Evolutionary conservation across 176 grass and related monocot genomes (phyloP).

Genomic region (Aegilops speltoides): DNA sequence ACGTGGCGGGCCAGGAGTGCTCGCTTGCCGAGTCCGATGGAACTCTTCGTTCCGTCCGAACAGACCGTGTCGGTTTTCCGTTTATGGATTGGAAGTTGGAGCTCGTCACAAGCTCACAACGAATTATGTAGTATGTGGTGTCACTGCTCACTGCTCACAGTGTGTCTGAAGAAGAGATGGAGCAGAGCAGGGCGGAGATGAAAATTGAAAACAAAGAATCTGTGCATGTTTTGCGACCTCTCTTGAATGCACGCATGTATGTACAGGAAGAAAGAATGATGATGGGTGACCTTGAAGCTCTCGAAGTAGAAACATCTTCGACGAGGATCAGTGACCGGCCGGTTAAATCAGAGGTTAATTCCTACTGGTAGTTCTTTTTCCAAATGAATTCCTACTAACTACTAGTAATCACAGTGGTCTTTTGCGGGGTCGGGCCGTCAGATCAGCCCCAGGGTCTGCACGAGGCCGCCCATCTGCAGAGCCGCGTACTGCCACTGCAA

Average conservation of each 20-base stretch:
- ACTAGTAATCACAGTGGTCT: background rate
- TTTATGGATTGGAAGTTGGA: background rate
- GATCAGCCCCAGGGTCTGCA: slow-evolving; percentile 65
- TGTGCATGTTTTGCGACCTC: background rate
- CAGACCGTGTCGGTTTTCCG: background rate
- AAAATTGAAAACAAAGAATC: background rate
- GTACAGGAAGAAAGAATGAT: background rate
- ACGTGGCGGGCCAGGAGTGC: background rate
- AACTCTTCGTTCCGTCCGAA: background rate
- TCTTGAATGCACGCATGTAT: background rate
- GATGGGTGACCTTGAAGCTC: too few relatives aligned
- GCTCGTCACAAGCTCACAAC: too few relatives aligned
- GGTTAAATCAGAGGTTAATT: slow-evolving; percentile 40
- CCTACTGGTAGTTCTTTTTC: background rate
- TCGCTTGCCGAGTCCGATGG: background rate
- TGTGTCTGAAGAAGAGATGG: background rate
- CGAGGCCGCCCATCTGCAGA: slow-evolving; percentile 66
- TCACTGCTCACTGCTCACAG: background rate
- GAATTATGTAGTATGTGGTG: too few relatives aligned
- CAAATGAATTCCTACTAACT: background rate
- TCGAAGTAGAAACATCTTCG: background rate
- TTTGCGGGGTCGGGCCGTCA: background rate
- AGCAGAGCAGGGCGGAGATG: too few relatives aligned
- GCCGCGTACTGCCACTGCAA: slow-evolving; percentile 69
- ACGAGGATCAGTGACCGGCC: background rate